Percentiles rank a stretch among this genome's conserved stretches.
These are phyloP conservation scores for Sporobolomyces pararoseus DNA, from an alignment of 768 basidiomycete species.

Conservation along the genomic window DNA sequence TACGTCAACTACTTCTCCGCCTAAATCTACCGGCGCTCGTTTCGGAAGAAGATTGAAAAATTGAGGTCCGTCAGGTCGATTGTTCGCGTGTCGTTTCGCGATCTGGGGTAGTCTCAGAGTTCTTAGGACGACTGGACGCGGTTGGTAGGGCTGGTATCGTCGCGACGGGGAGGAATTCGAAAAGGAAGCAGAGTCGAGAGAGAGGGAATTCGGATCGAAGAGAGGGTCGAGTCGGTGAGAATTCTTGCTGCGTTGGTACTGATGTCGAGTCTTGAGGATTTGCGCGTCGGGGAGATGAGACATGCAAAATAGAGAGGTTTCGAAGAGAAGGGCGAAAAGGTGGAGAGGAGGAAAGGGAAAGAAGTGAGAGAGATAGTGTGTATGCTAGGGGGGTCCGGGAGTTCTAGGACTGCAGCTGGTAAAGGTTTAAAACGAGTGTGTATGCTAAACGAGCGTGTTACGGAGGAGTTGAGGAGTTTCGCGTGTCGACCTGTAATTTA, in stretches of 20 bases:
- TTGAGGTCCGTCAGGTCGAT: not conserved
- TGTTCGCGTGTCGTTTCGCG: slow-evolving; percentile 7
- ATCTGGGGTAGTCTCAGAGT: slow-evolving; percentile 8
- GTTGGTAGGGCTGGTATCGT: slow-evolving; percentile 2
- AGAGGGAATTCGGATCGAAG: not conserved
- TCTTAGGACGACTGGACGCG: not conserved
- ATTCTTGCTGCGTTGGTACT: slow-evolving; percentile 5
- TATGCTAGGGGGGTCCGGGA: too few relatives aligned
- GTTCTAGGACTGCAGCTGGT: too few relatives aligned
- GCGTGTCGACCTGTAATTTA: not conserved
- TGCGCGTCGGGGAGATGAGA: slow-evolving; percentile 30
- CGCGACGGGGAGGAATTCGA: slow-evolving; percentile 14
- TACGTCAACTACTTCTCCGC: not conserved
- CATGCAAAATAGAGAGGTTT: slow-evolving; percentile 14
- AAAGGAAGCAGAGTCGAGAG: not conserved
- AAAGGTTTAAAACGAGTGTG: not conserved
- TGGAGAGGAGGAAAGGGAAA: not conserved
- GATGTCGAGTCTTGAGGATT: slow-evolving; percentile 24
- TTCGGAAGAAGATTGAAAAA: slow-evolving; percentile 8
- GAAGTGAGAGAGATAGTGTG: too few relatives aligned
- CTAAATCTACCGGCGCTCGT: not conserved
- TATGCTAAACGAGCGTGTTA: not conserved
- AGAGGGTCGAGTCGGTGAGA: not conserved
- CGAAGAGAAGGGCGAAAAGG: not conserved
- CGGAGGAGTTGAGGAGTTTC: not conserved